Base-by-base conservation (phyloP, 1,139 yeast species). In the Hanseniaspora gamundiae region DNA sequence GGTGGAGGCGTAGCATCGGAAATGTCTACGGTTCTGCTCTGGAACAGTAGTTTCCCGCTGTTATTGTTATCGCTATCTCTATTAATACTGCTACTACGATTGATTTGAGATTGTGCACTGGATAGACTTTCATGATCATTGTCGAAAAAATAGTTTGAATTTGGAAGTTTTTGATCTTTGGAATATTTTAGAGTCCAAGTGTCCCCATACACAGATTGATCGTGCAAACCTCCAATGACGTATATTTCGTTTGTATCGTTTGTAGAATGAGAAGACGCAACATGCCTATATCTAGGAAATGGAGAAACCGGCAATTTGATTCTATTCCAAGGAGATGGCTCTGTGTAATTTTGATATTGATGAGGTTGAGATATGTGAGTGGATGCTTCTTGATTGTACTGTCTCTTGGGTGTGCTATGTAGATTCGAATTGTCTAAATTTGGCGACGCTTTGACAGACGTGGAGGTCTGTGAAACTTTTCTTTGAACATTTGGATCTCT, bases 201-300 rank as follows among this genome's bases (percentile, higher is more conserved):
- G 60, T 93, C 98, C 30, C 95, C 95, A 64, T 83, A 86, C 1
- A 88, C 96, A 21, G 88, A 79, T 43, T 88, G 87, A 45, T 88
- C 95, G 57, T 88, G 83, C 43, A 93, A 70, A 3, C 98, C 98
- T 35, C 98, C 98, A 86, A 91, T 88, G 39, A 93, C 73, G 59
- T 78, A 87, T 22, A 88, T 69, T 51, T 86, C 94, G 13, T 35
- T 22, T 4, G n/a, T 13, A 24, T 21, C 42, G 2, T 35, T 28
- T 7, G 40, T 31, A 16, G 27, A 27, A 36, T 21, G 29, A 19
- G 28, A 16, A 1, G 87, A 74, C 1, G 95, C 91, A 0, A 94
- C 86, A 61, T 91, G 97, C 54, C 97, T 80, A 60, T 87, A 87
- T 40, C 97, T 74, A 6, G 98, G 97, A 57, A 91, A 87, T 1